Evolutionary conservation across 2,329 filamentous ascomycete species (phyloP).

Genomic region (Hymenoscyphus repandus): DNA sequence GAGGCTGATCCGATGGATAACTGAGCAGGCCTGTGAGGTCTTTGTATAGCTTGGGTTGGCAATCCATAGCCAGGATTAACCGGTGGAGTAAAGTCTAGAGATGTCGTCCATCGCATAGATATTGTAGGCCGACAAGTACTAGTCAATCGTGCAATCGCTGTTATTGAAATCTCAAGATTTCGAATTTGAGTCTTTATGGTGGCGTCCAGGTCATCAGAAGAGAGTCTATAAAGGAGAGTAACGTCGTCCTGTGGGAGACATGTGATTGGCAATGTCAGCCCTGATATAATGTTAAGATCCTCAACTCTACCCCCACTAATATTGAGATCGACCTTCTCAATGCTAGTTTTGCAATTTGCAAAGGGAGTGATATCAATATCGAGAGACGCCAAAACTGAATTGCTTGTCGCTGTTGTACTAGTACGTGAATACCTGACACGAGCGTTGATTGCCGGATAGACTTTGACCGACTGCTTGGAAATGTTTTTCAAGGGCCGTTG

Average conservation of each 20-base stretch:
- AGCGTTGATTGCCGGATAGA: slow-evolving; percentile 66
- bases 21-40: slow-evolving; percentile 57
- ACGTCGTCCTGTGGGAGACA: slow-evolving; percentile 70
- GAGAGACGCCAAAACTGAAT: slow-evolving; percentile 62
- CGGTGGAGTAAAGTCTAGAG: slow-evolving; percentile 63
- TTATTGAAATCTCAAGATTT: slow-evolving; percentile 55
- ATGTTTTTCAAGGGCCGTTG: slow-evolving; percentile 60
- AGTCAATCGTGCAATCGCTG: slow-evolving; percentile 53
- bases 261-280: slow-evolving; percentile 49
- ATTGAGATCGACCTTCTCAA: slow-evolving; percentile 53
- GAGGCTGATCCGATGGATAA: slow-evolving; percentile 55
- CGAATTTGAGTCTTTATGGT: slow-evolving; percentile 42
- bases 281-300: slow-evolving; percentile 46
- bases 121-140: slow-evolving; percentile 55
- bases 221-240: slow-evolving; percentile 67
- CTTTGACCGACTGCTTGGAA: slow-evolving; percentile 55
- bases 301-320: slow-evolving; percentile 55
- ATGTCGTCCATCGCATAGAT: slow-evolving; percentile 62
- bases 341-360: slow-evolving; percentile 59
- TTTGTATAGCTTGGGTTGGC: slow-evolving; percentile 53
- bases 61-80: slow-evolving; percentile 58
- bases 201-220: slow-evolving; percentile 36
- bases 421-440: slow-evolving; percentile 67
- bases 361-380: slow-evolving; percentile 71
- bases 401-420: slow-evolving; percentile 47